phyloP scores from a whole-genome alignment of 2,329 filamentous ascomycete genomes.

The Aspergillus luchuensis region DNA sequence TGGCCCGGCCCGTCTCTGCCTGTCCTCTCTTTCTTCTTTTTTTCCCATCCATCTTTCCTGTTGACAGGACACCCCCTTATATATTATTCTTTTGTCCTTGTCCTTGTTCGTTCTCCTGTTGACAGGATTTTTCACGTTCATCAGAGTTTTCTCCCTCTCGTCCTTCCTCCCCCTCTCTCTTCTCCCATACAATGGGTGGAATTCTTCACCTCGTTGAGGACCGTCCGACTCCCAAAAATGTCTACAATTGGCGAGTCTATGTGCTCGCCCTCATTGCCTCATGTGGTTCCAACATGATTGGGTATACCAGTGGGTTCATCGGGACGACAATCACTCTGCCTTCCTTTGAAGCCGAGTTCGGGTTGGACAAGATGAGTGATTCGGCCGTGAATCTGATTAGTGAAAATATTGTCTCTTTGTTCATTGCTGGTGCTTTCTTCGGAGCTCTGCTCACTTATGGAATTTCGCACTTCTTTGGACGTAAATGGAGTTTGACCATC shows the following conservation, averaged over 20 bases:
- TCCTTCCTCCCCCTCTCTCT: slow-evolving; percentile 5
- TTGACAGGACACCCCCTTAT: slow-evolving; percentile 18
- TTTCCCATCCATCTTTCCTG: slow-evolving; percentile 10
- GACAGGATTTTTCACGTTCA: not conserved
- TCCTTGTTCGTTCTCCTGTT: not conserved
- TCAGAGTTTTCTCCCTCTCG: slow-evolving; percentile 9
- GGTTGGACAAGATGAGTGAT: slow-evolving; percentile 54
- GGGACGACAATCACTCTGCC: slow-evolving; percentile 71
- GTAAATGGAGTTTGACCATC: slow-evolving; percentile 62
- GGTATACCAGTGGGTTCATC: slow-evolving; percentile 73
- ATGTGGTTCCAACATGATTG: slow-evolving; percentile 61
- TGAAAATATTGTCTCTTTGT: slow-evolving; percentile 74
- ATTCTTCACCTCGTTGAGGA: slow-evolving; percentile 44
- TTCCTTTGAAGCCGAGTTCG: slow-evolving; percentile 69
- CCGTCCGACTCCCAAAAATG: slow-evolving; percentile 56
- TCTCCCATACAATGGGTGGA: slow-evolving; percentile 27
- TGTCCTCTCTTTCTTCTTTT: slow-evolving; percentile 7
- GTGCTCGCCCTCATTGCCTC: slow-evolving; percentile 56
- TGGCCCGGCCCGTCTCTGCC: slow-evolving; percentile 9
- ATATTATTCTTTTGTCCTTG: slow-evolving; percentile 11
- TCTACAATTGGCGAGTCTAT: slow-evolving; percentile 64
- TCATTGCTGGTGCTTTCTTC: slow-evolving; percentile 81
- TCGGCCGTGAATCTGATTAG: slow-evolving; percentile 61
- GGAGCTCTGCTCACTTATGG: slow-evolving; percentile 67
- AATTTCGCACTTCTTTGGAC: slow-evolving; percentile 65